Base-by-base conservation (phyloP, 2,329 filamentous ascomycete genomes). In the Phialophora chinensis region DNA sequence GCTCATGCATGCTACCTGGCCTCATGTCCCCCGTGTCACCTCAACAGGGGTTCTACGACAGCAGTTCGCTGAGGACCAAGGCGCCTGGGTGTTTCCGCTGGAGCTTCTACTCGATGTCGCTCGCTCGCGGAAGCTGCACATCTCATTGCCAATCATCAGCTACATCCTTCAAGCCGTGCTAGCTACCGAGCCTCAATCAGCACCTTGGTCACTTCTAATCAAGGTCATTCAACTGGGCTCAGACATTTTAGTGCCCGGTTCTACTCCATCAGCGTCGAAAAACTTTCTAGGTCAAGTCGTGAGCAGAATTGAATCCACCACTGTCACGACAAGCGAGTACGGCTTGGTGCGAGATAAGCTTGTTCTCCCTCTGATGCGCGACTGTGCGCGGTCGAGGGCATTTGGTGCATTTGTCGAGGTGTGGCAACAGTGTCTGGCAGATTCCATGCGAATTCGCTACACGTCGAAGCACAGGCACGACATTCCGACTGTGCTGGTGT, bases 181-280 rank as follows among this genome's bases (percentile, higher is more conserved):
- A 25, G 71, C 79, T 5, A 74, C 76, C 52, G 73, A 78, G 55
- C 54, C 60, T 10, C 31, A 52, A 23, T 71, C 71, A 0, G 62
- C 75, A 17, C 71, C 74, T 31, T 82, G 80, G 80, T 74, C 72
- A 53, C 71, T 81, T 29, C 76, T 79, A 4, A 75, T 79, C n/a
- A 72, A 80, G 44, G 72, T 82, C 27, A 74, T 82, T 38, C 76
- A 77, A 60, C 71, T 81, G 11, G 79, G 79, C 2, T 76, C 77
- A 27, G 79, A 81, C 67, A 77, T 81, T 35, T 79, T 82, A 64
- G 65, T 82, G 27, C 79, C 79, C 4, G 81, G 80, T 59, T 80
- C 79, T 8, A 79, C 79, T 4, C 67, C 82, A 23, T 72, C 72
- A 12, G 77, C 77, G 66, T 77, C 79, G 2, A 67, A 69, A 14